A percentile compares a stretch with the other conserved stretches of the same genome.
phyloP scores from a whole-genome alignment of 208 protist species.

The Acanthamoeba rhysodes region DNA sequence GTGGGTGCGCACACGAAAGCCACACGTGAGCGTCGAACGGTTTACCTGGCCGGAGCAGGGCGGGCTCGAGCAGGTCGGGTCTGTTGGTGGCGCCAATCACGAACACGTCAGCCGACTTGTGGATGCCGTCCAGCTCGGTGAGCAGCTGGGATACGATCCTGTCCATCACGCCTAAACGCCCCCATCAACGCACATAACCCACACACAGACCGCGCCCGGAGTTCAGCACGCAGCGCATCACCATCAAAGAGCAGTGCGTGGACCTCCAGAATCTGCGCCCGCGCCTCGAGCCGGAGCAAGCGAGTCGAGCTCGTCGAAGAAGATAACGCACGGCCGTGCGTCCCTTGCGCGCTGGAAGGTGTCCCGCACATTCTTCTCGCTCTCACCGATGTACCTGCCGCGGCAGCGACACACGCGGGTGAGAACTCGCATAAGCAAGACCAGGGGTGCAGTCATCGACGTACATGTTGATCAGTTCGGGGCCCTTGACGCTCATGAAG shows the following conservation, averaged over 20 bases:
- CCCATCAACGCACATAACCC: no score
- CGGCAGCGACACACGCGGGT: not conserved
- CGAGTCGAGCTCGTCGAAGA: conserved; percentile 93
- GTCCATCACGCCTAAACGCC: conserved; percentile 87
- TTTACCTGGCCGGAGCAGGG: conserved; percentile 88
- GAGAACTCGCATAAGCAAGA: not conserved
- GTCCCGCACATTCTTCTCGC: conserved; percentile 91
- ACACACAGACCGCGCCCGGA: no score
- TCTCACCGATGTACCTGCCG: conserved; percentile 90
- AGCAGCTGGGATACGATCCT: conserved; percentile 92
- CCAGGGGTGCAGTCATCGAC: not conserved
- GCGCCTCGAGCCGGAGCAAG: conserved; percentile 88
- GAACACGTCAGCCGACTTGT: conserved; percentile 83
- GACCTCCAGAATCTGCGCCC: conserved; percentile 85
- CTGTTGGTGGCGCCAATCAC: conserved; percentile 91
- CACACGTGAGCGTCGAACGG: no score
- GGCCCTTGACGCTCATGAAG: conserved; percentile 89
- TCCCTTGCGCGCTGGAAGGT: conserved; percentile 88
- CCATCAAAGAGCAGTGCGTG: no score
- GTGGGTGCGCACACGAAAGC: not conserved
- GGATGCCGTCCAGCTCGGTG: conserved; percentile 91
- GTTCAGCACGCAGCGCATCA: no score
- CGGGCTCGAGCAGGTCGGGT: conserved; percentile 89
- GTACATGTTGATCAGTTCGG: conserved; percentile 92
- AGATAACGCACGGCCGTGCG: conserved; percentile 90